Evolutionary conservation across 192 early-diverging fungal genomes (phyloP), one percentile per base, ranked within the genome.

Genomic region (Spizellomyces sp.): DNA sequence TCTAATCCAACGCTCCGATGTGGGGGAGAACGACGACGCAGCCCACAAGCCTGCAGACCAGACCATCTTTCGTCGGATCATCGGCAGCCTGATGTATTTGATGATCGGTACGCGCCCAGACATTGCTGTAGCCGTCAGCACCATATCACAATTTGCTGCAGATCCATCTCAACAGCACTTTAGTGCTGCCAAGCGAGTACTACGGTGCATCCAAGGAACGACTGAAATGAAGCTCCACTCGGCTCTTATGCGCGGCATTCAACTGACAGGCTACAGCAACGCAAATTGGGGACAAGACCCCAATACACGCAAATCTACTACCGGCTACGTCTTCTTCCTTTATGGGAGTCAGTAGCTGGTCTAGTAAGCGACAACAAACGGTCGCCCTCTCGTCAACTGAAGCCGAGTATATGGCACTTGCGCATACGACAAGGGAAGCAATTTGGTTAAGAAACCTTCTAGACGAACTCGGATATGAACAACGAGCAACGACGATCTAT

Each of bases 241-340:
- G 4, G 12, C 12, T 15, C 72, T 60, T 17, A 48, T 7, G 6
- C 6, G 27, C 58, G 19, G 48, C 36, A 10, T 22, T 19, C 4
- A 2, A n/a, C 19, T 77, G 6, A 45, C 19, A 4, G 70, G 6
- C 19, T 84, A 67, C 58, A 54, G 71, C 1, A 80, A 83, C 58
- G 75, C 81, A 5, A 80, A 83, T 66, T 83, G 77, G 73, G 81
- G 66, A 14, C 73, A 50, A 5, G 73, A 83, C 57, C 48, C 14
- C 21, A 45, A 68, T 41, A 67, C 73, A 9, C 41, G 79, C 2
- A 19, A 57, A 19, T 83, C 77, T 6, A 79, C 77, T 10, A 48
- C 68, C 1, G 81, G 81, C 42, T 83, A 58, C 45, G 50, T 75
- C 46, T 62, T 83, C 58, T 46, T 58, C 2, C 36, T 81, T 5